These are phyloP conservation scores for Rhynchospora tenuis DNA, from an alignment of 176 grass and related monocot genomes.

Conservation along the genomic window DNA sequence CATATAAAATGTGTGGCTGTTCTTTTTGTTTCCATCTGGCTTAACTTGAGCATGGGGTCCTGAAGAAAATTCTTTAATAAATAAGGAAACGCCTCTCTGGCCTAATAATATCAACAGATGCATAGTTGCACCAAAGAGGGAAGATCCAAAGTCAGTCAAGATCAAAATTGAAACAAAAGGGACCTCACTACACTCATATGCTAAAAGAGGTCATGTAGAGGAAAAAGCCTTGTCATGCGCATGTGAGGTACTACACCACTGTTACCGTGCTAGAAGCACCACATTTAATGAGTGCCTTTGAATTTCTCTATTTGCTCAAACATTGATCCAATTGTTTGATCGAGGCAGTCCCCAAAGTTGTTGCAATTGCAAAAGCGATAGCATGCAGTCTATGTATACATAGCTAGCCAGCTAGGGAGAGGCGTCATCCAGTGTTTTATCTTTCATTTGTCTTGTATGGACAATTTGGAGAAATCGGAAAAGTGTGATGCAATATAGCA, in stretches of 20 bases:
- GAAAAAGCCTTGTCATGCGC: conserved; percentile 9
- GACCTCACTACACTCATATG: conserved; percentile 7
- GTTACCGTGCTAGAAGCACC: conserved; percentile 15
- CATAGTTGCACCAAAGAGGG: background rate
- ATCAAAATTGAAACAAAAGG: background rate
- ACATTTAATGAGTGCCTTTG: conserved; percentile 20
- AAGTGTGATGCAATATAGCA: background rate
- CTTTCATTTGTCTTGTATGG: background rate
- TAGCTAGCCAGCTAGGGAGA: background rate
- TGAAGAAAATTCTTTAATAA: background rate
- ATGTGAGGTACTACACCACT: conserved; percentile 16
- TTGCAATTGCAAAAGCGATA: conserved; percentile 4
- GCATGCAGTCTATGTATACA: background rate
- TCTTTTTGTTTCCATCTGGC: background rate
- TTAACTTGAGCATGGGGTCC: background rate
- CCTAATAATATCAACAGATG: background rate
- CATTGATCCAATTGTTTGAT: conserved; percentile 17
- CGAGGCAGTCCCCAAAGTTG: background rate
- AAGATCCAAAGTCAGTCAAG: conserved; percentile 6
- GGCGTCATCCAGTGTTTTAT: background rate
- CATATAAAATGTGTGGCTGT: too few species aligned
- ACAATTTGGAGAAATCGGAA: background rate
- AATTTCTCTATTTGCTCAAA: conserved; percentile 22
- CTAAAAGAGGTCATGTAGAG: conserved; percentile 16
- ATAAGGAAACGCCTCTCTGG: background rate